Conservation (phyloP, 495 filamentous ascomycete species). For the Trichocladium uniseriatum region DNA sequence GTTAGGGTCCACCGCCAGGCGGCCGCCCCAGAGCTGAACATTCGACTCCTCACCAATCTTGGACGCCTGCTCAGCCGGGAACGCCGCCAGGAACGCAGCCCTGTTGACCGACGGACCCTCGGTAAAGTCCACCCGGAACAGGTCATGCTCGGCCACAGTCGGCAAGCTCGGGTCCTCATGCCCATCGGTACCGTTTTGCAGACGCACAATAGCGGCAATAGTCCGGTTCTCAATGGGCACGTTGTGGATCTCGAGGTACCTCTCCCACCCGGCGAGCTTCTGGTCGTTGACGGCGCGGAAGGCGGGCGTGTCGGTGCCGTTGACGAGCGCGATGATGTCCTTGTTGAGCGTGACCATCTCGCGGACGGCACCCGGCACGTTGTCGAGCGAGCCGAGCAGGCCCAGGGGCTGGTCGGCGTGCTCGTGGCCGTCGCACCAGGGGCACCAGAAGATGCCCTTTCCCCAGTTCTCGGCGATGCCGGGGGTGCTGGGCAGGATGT, state of each 20-base stretch:
- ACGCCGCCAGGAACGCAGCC: constrained; percentile 43
- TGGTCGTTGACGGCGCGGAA: constrained; percentile 29
- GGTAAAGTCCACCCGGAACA: constrained; percentile 46
- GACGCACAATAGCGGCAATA: constrained; percentile 38
- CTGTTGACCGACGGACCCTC: constrained; percentile 37
- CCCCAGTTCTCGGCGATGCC: constrained; percentile 45
- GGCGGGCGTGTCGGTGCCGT: constrained; percentile 43
- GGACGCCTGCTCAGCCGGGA: constrained; percentile 37
- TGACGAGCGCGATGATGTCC: constrained; percentile 40
- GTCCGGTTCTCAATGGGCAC: constrained; percentile 46
- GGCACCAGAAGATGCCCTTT: constrained; percentile 52
- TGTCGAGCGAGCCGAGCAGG: constrained; percentile 36
- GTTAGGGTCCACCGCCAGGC: constrained; percentile 35
- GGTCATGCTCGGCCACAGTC: constrained; percentile 33
- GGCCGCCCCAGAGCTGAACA: constrained; percentile 34
- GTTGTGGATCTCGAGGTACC: constrained; percentile 39
- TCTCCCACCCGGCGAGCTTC: constrained; percentile 28
- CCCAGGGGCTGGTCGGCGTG: constrained; percentile 48
- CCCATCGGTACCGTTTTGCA: constrained; percentile 33
- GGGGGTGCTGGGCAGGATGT: constrained; percentile 44
- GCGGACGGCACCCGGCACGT: constrained; percentile 35
- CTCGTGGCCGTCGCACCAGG: constrained; percentile 54
- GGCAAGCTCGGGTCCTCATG: constrained; percentile 32
- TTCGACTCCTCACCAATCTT: constrained; percentile 31
- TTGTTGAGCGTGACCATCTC: constrained; percentile 42